Evolutionary conservation across 2,329 filamentous ascomycete genomes (phyloP), one percentile per base, ranked within the genome.

Genomic region (Verticillium longisporum): DNA sequence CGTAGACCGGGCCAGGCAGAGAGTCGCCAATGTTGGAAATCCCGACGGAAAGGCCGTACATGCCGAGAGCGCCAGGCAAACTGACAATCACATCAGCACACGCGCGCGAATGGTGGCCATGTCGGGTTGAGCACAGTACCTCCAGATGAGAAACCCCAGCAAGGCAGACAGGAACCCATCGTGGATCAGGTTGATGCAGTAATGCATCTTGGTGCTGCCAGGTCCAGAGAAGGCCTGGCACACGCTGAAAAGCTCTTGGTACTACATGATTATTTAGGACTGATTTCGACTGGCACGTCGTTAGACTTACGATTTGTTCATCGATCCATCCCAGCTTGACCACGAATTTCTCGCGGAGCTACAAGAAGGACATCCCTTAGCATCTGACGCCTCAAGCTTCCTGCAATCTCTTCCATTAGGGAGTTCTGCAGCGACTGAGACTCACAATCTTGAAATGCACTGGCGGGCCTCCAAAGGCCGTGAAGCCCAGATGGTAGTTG

Each of bases 221-320:
- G 88, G 89, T 0, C 88, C 88, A 0, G 85, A 86, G 2, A 91
- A 77, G 1, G 85, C 85, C 72, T 91, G 88, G 18, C 81, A 84
- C 55, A 91, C 74, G 31, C 85, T 87, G 71, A 92, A 91, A 0
- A 91, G 79, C 68, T 91, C 88, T 71, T 89, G 86, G 71, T 88
- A 91, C 85, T 88, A 55, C 31, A n/a, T 7, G 1, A 18, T 26
- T 13, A 10, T 53, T 31, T 10, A 53, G 45, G 9, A 9, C 45
- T 1, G 3, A 9, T 21, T 31, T 4, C 5, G 41, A 1, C 15
- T 15, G 15, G 14, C 15, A 9, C 21, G 9, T 6, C 7, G 2
- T 3, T 2, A 13, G 6, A 55, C 66, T 64, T 70, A 88, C 86
- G 61, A 86, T 81, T 66, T 89, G 85, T 60, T 91, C 87, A 70